These are phyloP conservation scores for Agaricus bisporus DNA, from an alignment of 768 basidiomycete genomes.

Conservation along the genomic window DNA sequence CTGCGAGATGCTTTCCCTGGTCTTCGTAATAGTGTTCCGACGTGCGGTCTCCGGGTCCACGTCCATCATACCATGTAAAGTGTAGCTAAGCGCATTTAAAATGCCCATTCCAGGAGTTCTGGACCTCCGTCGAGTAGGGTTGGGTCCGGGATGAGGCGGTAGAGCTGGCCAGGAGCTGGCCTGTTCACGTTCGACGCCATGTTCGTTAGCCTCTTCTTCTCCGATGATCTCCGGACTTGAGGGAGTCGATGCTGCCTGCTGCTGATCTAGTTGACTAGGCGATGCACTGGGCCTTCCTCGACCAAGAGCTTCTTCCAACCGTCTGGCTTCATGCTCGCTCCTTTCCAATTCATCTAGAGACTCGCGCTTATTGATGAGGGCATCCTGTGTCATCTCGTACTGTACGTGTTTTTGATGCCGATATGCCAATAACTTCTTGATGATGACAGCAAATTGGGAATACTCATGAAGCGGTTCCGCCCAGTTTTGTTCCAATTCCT, in stretches of 20 bases:
- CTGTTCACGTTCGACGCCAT: slow-evolving; percentile 19
- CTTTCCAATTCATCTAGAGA: slow-evolving; percentile 86
- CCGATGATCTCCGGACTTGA: slow-evolving; percentile 24
- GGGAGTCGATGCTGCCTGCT: slow-evolving; percentile 15
- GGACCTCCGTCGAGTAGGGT: slow-evolving; percentile 48
- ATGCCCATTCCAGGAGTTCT: slow-evolving; percentile 79
- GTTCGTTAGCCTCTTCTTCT: slow-evolving; percentile 6
- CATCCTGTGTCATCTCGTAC: slow-evolving; percentile 94
- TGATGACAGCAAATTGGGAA: slow-evolving; percentile 88
- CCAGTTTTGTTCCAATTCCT: slow-evolving; percentile 92
- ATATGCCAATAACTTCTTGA: slow-evolving; percentile 90
- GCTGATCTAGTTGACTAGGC: slow-evolving; percentile 13
- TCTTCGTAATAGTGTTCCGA: slow-evolving; percentile 89
- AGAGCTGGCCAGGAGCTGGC: slow-evolving; percentile 39
- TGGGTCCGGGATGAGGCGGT: slow-evolving; percentile 78
- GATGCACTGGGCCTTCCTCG: slow-evolving; percentile 35
- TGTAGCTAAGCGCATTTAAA: slow-evolving; percentile 87
- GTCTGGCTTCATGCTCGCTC: slow-evolving; percentile 84
- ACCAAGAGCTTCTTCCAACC: slow-evolving; percentile 84
- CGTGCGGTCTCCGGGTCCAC: slow-evolving; percentile 95
- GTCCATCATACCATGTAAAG: slow-evolving; percentile 97
- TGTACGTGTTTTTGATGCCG: slow-evolving; percentile 98
- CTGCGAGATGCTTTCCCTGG: slow-evolving; percentile 91
- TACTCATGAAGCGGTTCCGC: slow-evolving; percentile 97
- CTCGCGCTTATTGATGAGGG: slow-evolving; percentile 77